phyloP scores from a whole-genome alignment of 768 basidiomycete species.

The Suillus luteus region DNA sequence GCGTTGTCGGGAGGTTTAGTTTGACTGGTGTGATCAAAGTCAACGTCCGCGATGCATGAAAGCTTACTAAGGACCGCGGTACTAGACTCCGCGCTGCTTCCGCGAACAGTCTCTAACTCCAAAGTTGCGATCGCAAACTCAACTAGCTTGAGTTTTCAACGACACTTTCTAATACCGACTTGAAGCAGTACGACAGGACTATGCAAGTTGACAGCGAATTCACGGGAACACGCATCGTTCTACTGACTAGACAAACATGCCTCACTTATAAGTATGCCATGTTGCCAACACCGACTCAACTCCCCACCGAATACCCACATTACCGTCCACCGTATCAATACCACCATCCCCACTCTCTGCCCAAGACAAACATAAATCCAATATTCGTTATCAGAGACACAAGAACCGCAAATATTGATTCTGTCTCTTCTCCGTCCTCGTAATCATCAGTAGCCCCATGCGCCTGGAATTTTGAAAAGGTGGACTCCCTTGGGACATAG shows the following conservation, averaged over 20 bases:
- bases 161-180: neutral
- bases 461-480: constrained; percentile 11
- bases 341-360: constrained; percentile 2
- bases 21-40: too few relatives aligned
- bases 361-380: neutral
- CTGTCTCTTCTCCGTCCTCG: neutral
- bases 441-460: constrained; percentile 6
- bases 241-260: neutral
- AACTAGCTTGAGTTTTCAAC: neutral
- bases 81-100: neutral
- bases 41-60: too few relatives aligned
- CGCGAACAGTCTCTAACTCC: neutral
- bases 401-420: neutral
- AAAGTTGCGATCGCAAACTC: too few relatives aligned
- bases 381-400: neutral
- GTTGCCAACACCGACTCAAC: neutral
- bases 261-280: neutral
- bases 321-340: neutral
- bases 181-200: neutral
- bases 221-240: neutral
- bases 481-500: constrained; percentile 7
- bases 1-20: too few relatives aligned
- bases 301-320: neutral
- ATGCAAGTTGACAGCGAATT: neutral
- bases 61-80: neutral